Evolutionary conservation across 495 filamentous ascomycete genomes (phyloP).

Genomic region (Bombardia bombarda): DNA sequence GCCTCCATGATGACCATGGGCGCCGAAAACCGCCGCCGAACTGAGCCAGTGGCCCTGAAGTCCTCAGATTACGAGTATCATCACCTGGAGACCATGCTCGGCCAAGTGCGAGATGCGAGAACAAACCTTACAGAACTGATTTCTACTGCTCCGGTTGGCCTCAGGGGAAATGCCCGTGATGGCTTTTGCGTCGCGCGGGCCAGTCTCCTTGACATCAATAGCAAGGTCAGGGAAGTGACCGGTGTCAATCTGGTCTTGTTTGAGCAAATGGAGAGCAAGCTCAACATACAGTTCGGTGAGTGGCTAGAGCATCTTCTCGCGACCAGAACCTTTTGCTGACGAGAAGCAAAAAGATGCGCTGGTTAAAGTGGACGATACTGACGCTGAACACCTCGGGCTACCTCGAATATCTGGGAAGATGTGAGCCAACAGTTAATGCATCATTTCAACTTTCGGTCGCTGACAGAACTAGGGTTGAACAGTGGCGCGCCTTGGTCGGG

Average conservation of each 20-base stretch:
- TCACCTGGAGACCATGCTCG: slow-evolving; percentile 6
- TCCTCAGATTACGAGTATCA: background rate
- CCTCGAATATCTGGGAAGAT: background rate
- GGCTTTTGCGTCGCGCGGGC: slow-evolving; percentile 1
- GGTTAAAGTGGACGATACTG: slow-evolving; percentile 3
- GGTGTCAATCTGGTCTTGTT: slow-evolving; percentile 5
- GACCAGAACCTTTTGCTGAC: background rate
- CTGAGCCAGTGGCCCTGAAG: background rate
- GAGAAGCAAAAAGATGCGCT: background rate
- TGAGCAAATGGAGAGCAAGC: background rate
- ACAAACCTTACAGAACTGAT: slow-evolving; percentile 2
- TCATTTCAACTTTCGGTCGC: background rate
- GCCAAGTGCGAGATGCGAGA: slow-evolving; percentile 1
- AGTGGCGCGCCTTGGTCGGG: slow-evolving; percentile 6
- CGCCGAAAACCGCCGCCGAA: slow-evolving; percentile 7
- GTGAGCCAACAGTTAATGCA: background rate
- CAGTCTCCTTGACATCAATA: background rate
- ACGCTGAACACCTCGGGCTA: slow-evolving; percentile 4
- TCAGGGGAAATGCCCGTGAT: slow-evolving; percentile 2
- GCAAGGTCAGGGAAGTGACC: background rate
- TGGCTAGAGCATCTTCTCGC: background rate
- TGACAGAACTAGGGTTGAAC: slow-evolving; percentile 3
- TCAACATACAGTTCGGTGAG: background rate
- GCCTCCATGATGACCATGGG: slow-evolving; percentile 10
- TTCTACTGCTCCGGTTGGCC: background rate